Evolutionary conservation across 495 filamentous ascomycete genomes (phyloP), one percentile per base, ranked within the genome.

Genomic region (Xylaria bambusicola): DNA sequence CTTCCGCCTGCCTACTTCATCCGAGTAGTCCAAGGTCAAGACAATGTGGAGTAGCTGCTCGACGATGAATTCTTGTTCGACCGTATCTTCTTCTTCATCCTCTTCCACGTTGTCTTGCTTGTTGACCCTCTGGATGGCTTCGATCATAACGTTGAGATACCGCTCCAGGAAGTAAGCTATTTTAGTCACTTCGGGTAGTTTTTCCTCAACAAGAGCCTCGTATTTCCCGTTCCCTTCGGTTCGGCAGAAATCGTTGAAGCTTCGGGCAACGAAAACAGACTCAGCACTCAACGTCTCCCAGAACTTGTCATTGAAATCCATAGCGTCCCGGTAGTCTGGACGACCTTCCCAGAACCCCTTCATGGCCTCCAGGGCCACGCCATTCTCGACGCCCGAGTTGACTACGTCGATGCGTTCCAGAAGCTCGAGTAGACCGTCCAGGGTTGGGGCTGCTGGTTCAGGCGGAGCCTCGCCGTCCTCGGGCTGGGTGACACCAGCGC

Each of bases 41-140:
- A 93, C 90, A 62, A 99, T 96, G 65, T 97, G 88, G 31, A 99
- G 82, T 33, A 99, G 80, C 69, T 99, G 94, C 68, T 97, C 91
- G 9, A 97, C 90, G 50, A 96, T 86, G 62, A 99, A 99, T 69
- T 97, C 93, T 49, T 90, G 85, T 66, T 97, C 90, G 2, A 87
- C 86, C 0, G 84, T 85, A 57, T 92, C 89, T 65, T 94, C 89
- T 56, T 94, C 89, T 31, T 88, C 89, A 0, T 84, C 88, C 3
- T 82, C 79, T 18, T 80, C 75, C 18, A 74, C 78, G 13, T 72
- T 73, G 7, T 84, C 83, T 40, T 82, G 80, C 17, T 73, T 70
- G 26, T 83, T 84, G 42, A 77, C 66, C 57, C 82, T 76, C 62
- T 78, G 77, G 57, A 93, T 80, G 38, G 81, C 80, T 50, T 92